Evolutionary conservation across 345 rosid genomes (phyloP).

Genomic region (Populus ilicifolia): DNA sequence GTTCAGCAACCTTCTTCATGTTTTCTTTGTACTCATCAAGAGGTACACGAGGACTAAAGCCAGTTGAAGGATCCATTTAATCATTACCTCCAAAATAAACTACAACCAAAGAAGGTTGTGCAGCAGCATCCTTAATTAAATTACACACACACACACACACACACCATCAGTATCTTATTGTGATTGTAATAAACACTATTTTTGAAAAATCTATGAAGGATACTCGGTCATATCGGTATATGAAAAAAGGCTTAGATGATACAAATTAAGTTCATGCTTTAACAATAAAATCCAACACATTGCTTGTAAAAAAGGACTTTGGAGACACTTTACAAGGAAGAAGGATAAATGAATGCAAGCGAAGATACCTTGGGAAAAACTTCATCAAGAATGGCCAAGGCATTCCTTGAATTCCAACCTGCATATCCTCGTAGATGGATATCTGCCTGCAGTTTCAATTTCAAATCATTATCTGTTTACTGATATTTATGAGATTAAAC

Average conservation of each 20-base stretch:
- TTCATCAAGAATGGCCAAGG: slow-evolving; percentile 13
- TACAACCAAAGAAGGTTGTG: slow-evolving; percentile 22
- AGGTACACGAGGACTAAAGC: slow-evolving; percentile 13
- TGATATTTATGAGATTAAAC: too few relatives aligned
- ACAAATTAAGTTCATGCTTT: neutral
- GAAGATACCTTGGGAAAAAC: slow-evolving; percentile 20
- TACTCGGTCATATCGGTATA: too few relatives aligned
- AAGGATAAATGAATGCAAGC: neutral
- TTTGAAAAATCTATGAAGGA: too few relatives aligned
- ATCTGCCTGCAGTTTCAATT: slow-evolving; percentile 19
- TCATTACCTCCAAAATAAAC: slow-evolving; percentile 29
- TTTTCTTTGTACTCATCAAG: slow-evolving; percentile 15
- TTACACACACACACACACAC: too few relatives aligned
- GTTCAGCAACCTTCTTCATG: slow-evolving; percentile 18
- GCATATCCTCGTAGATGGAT: slow-evolving; percentile 18
- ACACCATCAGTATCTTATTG: too few relatives aligned
- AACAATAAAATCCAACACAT: neutral
- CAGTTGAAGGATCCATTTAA: neutral
- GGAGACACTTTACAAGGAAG: too few relatives aligned
- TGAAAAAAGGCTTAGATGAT: too few relatives aligned
- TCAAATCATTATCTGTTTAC: too few relatives aligned
- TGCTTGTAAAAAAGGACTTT: too few relatives aligned
- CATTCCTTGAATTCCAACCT: slow-evolving; percentile 27
- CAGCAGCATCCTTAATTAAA: slow-evolving; percentile 4
- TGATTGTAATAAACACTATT: too few relatives aligned